phyloP scores from a whole-genome alignment of 768 basidiomycete species.

The Kwoniella mangroviensis region DNA sequence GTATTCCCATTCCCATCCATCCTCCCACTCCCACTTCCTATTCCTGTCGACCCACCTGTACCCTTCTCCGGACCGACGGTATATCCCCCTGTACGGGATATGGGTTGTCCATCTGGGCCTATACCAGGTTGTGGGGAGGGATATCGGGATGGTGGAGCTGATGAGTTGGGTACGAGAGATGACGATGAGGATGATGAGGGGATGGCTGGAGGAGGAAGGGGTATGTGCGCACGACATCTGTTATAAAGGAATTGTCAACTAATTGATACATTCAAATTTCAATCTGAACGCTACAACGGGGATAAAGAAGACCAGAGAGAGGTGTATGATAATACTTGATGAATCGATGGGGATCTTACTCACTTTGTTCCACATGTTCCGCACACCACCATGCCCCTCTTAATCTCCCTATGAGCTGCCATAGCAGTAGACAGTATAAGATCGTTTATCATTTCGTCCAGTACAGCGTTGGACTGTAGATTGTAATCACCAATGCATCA shows the following conservation, averaged over 20 bases:
- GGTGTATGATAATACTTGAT: neutral
- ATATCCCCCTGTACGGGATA: slow-evolving; percentile 34
- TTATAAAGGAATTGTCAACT: neutral
- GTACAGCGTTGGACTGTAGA: slow-evolving; percentile 32
- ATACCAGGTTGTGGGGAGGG: slow-evolving; percentile 23
- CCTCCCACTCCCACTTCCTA: slow-evolving; percentile 50
- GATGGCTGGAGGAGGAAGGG: slow-evolving; percentile 18
- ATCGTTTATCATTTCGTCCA: slow-evolving; percentile 43
- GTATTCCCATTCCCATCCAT: slow-evolving; percentile 48
- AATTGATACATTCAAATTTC: too few species aligned
- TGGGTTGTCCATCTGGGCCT: neutral
- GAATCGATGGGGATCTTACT: slow-evolving; percentile 6
- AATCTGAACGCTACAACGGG: too few species aligned
- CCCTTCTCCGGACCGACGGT: slow-evolving; percentile 47
- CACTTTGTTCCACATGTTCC: slow-evolving; percentile 38
- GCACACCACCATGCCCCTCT: slow-evolving; percentile 36
- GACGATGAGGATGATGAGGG: slow-evolving; percentile 15
- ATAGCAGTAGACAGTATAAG: slow-evolving; percentile 39
- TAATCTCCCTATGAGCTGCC: slow-evolving; percentile 46
- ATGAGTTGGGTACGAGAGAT: neutral
- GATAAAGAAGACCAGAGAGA: too few species aligned
- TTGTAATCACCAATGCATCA: too few species aligned
- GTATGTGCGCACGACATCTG: slow-evolving; percentile 43
- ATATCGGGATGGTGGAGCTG: slow-evolving; percentile 21
- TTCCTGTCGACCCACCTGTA: slow-evolving; percentile 49